A percentile compares a stretch with the other conserved stretches of the same genome.
These are phyloP conservation scores for Hemisphaericaspora lyxosophila DNA, from an alignment of 1,139 yeast genomes.

Conservation along the genomic window DNA sequence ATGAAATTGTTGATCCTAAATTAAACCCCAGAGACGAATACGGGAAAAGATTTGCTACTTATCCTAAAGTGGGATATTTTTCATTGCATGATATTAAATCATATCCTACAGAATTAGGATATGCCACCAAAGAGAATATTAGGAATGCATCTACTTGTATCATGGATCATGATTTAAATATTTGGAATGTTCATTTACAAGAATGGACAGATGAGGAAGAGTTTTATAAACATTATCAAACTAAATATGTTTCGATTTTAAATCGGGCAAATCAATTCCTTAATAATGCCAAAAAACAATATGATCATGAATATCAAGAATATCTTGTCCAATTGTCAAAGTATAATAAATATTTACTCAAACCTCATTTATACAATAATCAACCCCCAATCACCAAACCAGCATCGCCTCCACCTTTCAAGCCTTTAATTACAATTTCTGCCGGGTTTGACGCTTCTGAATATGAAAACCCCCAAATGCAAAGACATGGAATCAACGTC, in stretches of 20 bases:
- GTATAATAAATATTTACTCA: slow-evolving; percentile 29
- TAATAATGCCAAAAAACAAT: slow-evolving; percentile 45
- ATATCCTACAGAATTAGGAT: slow-evolving; percentile 80
- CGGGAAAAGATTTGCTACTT: slow-evolving; percentile 53
- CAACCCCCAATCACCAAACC: slow-evolving; percentile 31
- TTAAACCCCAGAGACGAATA: slow-evolving; percentile 47
- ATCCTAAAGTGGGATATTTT: slow-evolving; percentile 76
- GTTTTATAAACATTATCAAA: slow-evolving; percentile 62
- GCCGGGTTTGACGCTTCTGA: slow-evolving; percentile 93
- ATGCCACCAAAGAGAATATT: slow-evolving; percentile 69
- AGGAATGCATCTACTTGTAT: slow-evolving; percentile 79
- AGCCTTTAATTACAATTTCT: slow-evolving; percentile 69
- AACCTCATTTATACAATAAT: slow-evolving; percentile 29
- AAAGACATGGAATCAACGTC: slow-evolving; percentile 78
- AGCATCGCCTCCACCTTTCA: slow-evolving; percentile 52
- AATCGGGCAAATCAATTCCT: slow-evolving; percentile 71
- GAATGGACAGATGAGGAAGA: slow-evolving; percentile 64
- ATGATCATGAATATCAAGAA: slow-evolving; percentile 39
- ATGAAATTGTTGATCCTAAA: slow-evolving; percentile 31
- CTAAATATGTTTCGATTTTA: slow-evolving; percentile 61
- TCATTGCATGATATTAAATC: slow-evolving; percentile 85
- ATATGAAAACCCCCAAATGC: slow-evolving; percentile 80
- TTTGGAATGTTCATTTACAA: slow-evolving; percentile 84
- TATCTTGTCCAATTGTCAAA: slow-evolving; percentile 29
- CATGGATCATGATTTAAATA: slow-evolving; percentile 74